These are phyloP conservation scores for Gonapodya sp. DNA, from an alignment of 192 early-diverging fungal genomes.

Conservation along the genomic window DNA sequence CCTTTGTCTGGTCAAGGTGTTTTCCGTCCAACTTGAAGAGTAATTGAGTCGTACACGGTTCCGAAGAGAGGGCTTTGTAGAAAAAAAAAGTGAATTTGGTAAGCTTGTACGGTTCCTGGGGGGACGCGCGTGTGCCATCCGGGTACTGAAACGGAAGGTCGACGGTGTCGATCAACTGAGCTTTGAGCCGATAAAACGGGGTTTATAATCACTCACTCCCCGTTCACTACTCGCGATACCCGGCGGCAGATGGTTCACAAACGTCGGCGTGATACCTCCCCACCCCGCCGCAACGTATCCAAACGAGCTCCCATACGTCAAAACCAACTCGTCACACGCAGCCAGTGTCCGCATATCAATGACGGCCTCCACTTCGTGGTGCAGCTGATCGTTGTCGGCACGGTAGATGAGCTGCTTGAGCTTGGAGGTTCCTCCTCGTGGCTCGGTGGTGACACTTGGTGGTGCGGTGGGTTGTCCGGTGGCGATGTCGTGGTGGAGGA, in stretches of 20 bases:
- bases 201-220: neutral
- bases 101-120: neutral
- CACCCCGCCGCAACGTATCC: neutral
- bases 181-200: no score
- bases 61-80: neutral
- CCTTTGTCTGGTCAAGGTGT: neutral
- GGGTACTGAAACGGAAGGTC: neutral
- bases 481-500: neutral
- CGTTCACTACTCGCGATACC: neutral
- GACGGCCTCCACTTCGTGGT: neutral
- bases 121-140: neutral
- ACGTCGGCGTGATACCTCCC: neutral
- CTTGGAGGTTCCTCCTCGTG: neutral
- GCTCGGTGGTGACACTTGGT: neutral
- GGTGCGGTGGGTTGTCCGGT: neutral
- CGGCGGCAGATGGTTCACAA: neutral
- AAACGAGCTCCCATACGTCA: neutral
- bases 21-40: neutral
- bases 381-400: neutral
- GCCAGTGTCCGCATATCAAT: neutral
- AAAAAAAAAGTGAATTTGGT: neutral
- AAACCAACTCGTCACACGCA: neutral
- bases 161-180: neutral
- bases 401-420: neutral
- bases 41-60: neutral